Evolutionary conservation across 495 filamentous ascomycete species (phyloP).

Genomic region (Xylaria bambusicola): DNA sequence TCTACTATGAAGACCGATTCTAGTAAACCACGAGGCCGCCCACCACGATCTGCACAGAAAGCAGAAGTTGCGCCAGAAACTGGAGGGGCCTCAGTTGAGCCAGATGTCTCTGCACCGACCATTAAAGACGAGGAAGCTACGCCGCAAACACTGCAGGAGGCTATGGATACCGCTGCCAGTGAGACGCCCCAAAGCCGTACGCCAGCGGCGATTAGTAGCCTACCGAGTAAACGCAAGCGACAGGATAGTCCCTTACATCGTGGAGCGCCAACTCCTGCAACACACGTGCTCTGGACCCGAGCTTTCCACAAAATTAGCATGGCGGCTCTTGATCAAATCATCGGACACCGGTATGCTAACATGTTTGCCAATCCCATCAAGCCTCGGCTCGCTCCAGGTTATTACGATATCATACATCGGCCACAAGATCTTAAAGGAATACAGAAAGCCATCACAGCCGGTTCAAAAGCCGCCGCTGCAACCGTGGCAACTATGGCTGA

Average conservation of each 20-base stretch:
- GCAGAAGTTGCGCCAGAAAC: slow-evolving; percentile 48
- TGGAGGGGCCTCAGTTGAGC: slow-evolving; percentile 55
- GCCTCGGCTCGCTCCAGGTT: slow-evolving; percentile 83
- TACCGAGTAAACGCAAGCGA: slow-evolving; percentile 47
- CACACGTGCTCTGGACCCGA: slow-evolving; percentile 68
- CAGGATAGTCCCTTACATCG: slow-evolving; percentile 44
- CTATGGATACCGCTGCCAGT: slow-evolving; percentile 53
- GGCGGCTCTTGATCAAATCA: slow-evolving; percentile 82
- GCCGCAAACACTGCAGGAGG: slow-evolving; percentile 54
- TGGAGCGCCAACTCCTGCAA: slow-evolving; percentile 48
- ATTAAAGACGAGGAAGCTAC: slow-evolving; percentile 72
- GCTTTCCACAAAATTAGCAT: slow-evolving; percentile 76
- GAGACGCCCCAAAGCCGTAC: slow-evolving; percentile 38
- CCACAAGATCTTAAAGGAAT: slow-evolving; percentile 91
- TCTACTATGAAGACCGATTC: slow-evolving; percentile 27
- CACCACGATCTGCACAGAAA: slow-evolving; percentile 34
- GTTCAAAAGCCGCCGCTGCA: slow-evolving; percentile 70
- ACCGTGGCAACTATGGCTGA: slow-evolving; percentile 56
- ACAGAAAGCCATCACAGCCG: slow-evolving; percentile 72
- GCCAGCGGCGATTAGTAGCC: slow-evolving; percentile 19
- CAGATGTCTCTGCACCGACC: slow-evolving; percentile 42
- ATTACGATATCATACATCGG: slow-evolving; percentile 79
- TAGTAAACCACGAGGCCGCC: slow-evolving; percentile 36
- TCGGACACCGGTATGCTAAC: slow-evolving; percentile 81
- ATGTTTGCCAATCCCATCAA: slow-evolving; percentile 83